Evolutionary conservation across 2,329 filamentous ascomycete species (phyloP).

Genomic region (Aureobasidium leucospermi): DNA sequence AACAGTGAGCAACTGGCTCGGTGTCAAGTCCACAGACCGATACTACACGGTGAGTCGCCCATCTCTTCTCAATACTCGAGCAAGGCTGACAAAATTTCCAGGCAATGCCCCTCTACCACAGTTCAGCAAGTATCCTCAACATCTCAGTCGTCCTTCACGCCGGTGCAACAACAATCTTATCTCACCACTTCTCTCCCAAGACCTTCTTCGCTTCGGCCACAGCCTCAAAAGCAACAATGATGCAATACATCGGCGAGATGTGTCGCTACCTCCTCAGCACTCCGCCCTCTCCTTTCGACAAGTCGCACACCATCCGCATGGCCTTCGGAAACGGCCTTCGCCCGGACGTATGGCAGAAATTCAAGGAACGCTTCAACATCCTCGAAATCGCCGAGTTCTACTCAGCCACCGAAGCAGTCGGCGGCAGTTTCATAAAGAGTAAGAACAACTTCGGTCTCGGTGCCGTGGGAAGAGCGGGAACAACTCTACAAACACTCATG

Average conservation of each 20-base stretch:
- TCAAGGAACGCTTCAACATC: constrained; percentile 62
- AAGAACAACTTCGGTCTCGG: constrained; percentile 67
- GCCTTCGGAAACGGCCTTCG: constrained; percentile 81
- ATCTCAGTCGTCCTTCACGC: constrained; percentile 56
- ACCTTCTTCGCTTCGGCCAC: constrained; percentile 72
- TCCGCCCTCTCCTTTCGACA: constrained; percentile 59
- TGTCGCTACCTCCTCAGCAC: constrained; percentile 72
- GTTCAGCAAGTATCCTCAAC: constrained; percentile 66
- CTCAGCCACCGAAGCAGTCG: constrained; percentile 45
- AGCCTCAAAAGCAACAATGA: constrained; percentile 61
- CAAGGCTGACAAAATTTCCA: background rate
- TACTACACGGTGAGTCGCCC: constrained; percentile 57
- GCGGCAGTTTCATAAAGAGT: constrained; percentile 64
- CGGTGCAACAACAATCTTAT: constrained; percentile 62
- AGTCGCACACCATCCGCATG: constrained; percentile 61
- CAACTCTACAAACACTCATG: constrained; percentile 50
- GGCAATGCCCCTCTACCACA: constrained; percentile 85
- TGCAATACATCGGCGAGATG: constrained; percentile 86
- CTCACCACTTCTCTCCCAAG: constrained; percentile 69
- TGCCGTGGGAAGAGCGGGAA: constrained; percentile 68
- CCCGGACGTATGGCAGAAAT: constrained; percentile 76
- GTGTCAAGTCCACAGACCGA: constrained; percentile 64
- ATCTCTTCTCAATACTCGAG: background rate
- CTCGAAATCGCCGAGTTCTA: constrained; percentile 32
- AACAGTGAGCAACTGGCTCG: constrained; percentile 38